These are phyloP conservation scores for Emergomyces pasteurianus DNA, from an alignment of 2,329 filamentous ascomycete species.

Conservation along the genomic window DNA sequence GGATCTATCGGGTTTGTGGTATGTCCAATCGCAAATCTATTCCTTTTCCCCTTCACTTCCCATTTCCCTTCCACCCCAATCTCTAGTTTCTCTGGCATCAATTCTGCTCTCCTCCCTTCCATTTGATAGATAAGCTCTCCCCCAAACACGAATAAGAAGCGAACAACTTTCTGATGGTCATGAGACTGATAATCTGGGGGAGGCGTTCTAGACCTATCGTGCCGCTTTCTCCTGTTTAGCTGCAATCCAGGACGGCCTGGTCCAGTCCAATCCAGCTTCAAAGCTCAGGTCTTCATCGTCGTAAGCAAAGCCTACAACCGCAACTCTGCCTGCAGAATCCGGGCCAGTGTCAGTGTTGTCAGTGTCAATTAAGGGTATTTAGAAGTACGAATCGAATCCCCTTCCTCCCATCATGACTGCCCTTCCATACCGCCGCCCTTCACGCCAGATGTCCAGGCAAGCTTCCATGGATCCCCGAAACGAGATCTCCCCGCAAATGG, in stretches of 20 bases:
- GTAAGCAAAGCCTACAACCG: constrained; percentile 1
- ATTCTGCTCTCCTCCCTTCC: not conserved
- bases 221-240: not conserved
- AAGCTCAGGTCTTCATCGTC: not conserved
- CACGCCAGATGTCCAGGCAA: constrained; percentile 24
- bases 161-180: not conserved
- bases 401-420: constrained; percentile 18
- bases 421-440: constrained; percentile 22
- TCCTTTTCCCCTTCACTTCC: not conserved
- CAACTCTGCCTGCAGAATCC: not conserved
- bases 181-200: not conserved
- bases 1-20: not conserved
- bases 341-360: not conserved
- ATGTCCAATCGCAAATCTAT: not conserved
- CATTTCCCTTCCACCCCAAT: not conserved
- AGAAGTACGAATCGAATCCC: not conserved
- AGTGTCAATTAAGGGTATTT: not conserved
- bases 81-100: not conserved
- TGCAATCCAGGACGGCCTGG: not conserved
- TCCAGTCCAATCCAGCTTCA: not conserved
- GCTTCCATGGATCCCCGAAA: constrained; percentile 39
- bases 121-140: not conserved
- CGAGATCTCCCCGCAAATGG: constrained; percentile 44
- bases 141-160: not conserved
- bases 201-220: not conserved